Conservation (phyloP, 306 rosid species). For the Lathyrus oleraceus region DNA sequence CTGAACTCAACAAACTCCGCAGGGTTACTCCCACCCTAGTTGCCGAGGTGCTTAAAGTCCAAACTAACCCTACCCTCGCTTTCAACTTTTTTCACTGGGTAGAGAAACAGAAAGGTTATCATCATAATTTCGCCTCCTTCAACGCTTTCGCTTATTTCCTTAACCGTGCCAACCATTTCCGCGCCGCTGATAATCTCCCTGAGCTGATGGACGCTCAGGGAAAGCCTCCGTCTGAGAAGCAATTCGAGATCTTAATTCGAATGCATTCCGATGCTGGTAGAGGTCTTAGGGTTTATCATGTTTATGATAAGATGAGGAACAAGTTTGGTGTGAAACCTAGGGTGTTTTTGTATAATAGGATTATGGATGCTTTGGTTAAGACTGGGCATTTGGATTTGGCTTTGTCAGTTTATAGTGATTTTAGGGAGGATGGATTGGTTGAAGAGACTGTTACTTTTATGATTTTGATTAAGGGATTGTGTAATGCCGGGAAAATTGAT, state of each 20-base stretch:
- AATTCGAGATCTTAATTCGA: slow-evolving; percentile 78
- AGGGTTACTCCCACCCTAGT: slow-evolving; percentile 72
- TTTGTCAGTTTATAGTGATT: slow-evolving; percentile 62
- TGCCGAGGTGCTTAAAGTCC: slow-evolving; percentile 73
- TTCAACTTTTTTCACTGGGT: slow-evolving; percentile 84
- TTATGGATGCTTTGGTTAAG: slow-evolving; percentile 72
- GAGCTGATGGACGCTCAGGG: slow-evolving; percentile 85
- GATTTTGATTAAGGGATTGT: slow-evolving; percentile 77
- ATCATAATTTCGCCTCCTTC: slow-evolving; percentile 66
- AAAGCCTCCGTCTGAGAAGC: slow-evolving; percentile 77
- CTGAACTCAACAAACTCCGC: slow-evolving; percentile 76
- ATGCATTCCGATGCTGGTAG: slow-evolving; percentile 75
- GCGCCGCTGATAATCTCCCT: slow-evolving; percentile 68
- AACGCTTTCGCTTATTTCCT: slow-evolving; percentile 77
- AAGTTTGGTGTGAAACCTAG: slow-evolving; percentile 69
- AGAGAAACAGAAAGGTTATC: slow-evolving; percentile 66
- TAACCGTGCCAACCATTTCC: slow-evolving; percentile 56
- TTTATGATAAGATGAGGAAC: slow-evolving; percentile 75
- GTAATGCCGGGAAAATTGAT: slow-evolving; percentile 60
- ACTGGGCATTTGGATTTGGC: slow-evolving; percentile 66
- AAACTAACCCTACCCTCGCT: slow-evolving; percentile 51
- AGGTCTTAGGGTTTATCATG: slow-evolving; percentile 68
- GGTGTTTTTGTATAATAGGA: slow-evolving; percentile 72
- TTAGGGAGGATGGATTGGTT: slow-evolving; percentile 59
- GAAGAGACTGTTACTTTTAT: slow-evolving; percentile 82